Evolutionary conservation across 352 stramenopile species (phyloP), one percentile per base, ranked within the genome.

Genomic region (Phytophthora idaei): DNA sequence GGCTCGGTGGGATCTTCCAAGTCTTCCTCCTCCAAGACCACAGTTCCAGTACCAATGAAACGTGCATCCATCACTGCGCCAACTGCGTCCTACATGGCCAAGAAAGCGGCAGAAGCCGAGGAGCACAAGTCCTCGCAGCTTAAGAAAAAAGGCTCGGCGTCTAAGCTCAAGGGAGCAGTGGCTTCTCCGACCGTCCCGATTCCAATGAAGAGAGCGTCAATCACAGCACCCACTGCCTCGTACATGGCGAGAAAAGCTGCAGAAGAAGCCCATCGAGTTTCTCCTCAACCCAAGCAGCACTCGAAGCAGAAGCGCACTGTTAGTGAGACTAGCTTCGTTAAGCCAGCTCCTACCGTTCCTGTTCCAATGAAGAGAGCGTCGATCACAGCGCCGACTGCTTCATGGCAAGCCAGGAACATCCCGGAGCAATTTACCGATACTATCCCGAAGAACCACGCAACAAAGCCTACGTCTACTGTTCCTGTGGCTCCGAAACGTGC

Each of bases 331-430:
- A 64, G 74, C 11, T 79, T 68, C 15, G 34, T 79, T 25, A 79
- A 77, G 45, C 57, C 60, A 4, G 45, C 71, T 25, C 45, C 75
- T 14, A 74, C 69, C 3, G 60, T 76, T 3, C 71, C 71, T 28
- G 50, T 76, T 12, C 49, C 49, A 7, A 70, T 67, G 46, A 79
- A 73, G 50, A 62, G 67, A 47, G 67, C 64, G 57, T 82, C 74
- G 5, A 70, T 77, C 46, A 82, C 67, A 63, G 69, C 69, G 1
- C 62, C 64, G 17, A 76, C 71, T 27, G 63, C 67, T 36, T 78
- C 74, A 28, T 77, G 42, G 57, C 63, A 74, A 32, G 67, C 64
- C 12, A 75, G 67, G 34, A 66, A 73, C 10, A 32, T 61, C 5
- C 5, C 39, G 3, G 46, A 59, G 3, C 39, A 61, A 6, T 1